phyloP scores from a whole-genome alignment of 305 asterid genomes.

The Salvia sclarea region DNA sequence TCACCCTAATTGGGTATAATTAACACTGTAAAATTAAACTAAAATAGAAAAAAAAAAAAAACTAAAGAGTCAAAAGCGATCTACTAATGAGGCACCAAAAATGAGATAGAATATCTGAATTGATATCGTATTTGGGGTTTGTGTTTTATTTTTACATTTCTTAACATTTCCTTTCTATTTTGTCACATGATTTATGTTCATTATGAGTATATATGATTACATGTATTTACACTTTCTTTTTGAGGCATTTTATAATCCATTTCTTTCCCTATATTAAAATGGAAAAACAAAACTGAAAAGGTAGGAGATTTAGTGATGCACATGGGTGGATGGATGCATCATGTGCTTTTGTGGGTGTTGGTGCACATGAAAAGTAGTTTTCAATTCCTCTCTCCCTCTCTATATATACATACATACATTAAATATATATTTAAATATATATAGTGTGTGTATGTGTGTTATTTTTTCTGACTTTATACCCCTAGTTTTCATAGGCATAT shows the following conservation, averaged over 20 bases:
- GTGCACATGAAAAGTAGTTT: conserved; percentile 32
- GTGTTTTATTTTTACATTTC: not conserved
- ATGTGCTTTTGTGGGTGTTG: conserved; percentile 42
- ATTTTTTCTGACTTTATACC: conserved; percentile 35
- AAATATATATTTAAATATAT: too few relatives aligned
- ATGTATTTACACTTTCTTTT: not conserved
- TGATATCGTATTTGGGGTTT: not conserved
- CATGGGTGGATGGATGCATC: conserved; percentile 41
- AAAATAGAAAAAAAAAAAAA: too few relatives aligned
- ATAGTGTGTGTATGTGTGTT: conserved; percentile 14
- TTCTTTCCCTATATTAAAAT: not conserved
- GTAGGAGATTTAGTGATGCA: conserved; percentile 28
- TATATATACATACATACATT: too few relatives aligned
- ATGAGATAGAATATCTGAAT: not conserved
- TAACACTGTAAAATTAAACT: not conserved
- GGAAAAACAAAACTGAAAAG: not conserved
- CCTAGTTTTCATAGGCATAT: not conserved
- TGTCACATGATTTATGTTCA: not conserved
- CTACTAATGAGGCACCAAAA: too few relatives aligned
- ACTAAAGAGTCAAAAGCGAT: too few relatives aligned
- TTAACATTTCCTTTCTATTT: not conserved
- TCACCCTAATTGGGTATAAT: not conserved
- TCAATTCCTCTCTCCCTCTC: conserved; percentile 1
- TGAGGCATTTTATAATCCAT: not conserved
- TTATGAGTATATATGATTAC: not conserved